Evolutionary conservation across 495 filamentous ascomycete genomes (phyloP).

Genomic region (Talaromyces proteolyticus): DNA sequence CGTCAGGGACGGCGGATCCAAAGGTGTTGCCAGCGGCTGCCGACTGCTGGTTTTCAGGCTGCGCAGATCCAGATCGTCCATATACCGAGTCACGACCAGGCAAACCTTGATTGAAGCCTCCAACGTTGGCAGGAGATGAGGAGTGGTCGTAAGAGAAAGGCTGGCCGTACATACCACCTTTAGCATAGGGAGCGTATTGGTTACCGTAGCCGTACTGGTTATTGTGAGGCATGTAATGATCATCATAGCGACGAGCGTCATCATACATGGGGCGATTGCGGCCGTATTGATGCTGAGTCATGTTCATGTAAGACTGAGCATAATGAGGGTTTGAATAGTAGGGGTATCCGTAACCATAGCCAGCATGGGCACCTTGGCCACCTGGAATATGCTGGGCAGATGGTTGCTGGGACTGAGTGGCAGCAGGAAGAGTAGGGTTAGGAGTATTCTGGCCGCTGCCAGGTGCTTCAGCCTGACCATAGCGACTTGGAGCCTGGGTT

Average conservation of each 20-base stretch:
- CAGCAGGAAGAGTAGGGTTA: constrained; percentile 67
- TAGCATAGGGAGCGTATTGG: constrained; percentile 68
- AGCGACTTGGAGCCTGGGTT: constrained; percentile 60
- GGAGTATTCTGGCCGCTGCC: constrained; percentile 85
- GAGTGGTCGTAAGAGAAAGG: constrained; percentile 79
- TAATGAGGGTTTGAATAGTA: constrained; percentile 81
- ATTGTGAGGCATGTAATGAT: constrained; percentile 47
- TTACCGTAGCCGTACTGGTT: constrained; percentile 62
- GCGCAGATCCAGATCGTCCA: constrained; percentile 66
- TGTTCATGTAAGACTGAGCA: constrained; percentile 65
- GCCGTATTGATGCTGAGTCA: constrained; percentile 49
- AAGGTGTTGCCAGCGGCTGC: constrained; percentile 55
- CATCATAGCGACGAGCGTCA: constrained; percentile 49
- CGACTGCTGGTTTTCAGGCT: constrained; percentile 61
- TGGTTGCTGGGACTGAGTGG: constrained; percentile 51
- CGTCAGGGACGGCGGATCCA: constrained; percentile 64
- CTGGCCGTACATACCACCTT: constrained; percentile 75
- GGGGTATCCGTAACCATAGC: constrained; percentile 67
- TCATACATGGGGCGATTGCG: constrained; percentile 51
- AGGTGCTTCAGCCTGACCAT: constrained; percentile 67
- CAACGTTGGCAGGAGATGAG: constrained; percentile 67
- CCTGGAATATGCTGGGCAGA: constrained; percentile 59
- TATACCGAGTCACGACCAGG: constrained; percentile 72
- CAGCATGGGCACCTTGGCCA: constrained; percentile 42
- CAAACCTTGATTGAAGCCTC: constrained; percentile 61